Conservation (phyloP, 805 yeast species). For the Nakazawaea wyomingensis region DNA sequence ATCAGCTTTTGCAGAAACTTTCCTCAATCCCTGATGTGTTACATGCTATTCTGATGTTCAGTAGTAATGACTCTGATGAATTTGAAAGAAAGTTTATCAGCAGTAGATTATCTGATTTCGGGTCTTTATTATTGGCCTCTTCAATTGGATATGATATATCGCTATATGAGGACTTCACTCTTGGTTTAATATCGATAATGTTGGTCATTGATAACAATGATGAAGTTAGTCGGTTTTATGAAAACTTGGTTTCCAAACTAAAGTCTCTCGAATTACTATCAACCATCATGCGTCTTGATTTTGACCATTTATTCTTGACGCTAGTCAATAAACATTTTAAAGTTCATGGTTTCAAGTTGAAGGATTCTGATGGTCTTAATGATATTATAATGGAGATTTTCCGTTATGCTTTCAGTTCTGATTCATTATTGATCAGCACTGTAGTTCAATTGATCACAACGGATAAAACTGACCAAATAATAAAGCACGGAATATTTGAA, state of each 20-base stretch:
- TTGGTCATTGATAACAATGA: slow-evolving; percentile 28
- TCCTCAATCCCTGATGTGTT: slow-evolving; percentile 32
- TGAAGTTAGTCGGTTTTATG: slow-evolving; percentile 20
- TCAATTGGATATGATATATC: slow-evolving; percentile 17
- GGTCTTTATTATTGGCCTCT: slow-evolving; percentile 18
- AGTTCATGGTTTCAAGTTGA: slow-evolving; percentile 22
- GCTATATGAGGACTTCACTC: slow-evolving; percentile 18
- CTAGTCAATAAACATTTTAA: slow-evolving; percentile 12
- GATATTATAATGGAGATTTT: slow-evolving; percentile 16
- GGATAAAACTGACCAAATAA: neutral
- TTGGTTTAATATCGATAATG: slow-evolving; percentile 24
- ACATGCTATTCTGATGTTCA: slow-evolving; percentile 30
- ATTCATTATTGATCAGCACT: slow-evolving; percentile 18
- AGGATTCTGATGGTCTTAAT: slow-evolving; percentile 19
- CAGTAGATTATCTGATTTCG: slow-evolving; percentile 21
- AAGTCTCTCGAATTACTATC: slow-evolving; percentile 13
- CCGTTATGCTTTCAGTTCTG: slow-evolving; percentile 8
- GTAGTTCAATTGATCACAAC: slow-evolving; percentile 20
- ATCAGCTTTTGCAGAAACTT: slow-evolving; percentile 34
- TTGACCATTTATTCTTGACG: neutral
- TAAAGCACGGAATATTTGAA: slow-evolving; percentile 15
- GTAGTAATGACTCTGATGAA: slow-evolving; percentile 15
- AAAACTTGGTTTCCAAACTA: slow-evolving; percentile 12
- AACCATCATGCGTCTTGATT: neutral
- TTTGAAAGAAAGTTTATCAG: slow-evolving; percentile 16